Evolutionary conservation across 352 stramenopile genomes (phyloP), one percentile per base, ranked within the genome.

Genomic region (Bremia lactucae): DNA sequence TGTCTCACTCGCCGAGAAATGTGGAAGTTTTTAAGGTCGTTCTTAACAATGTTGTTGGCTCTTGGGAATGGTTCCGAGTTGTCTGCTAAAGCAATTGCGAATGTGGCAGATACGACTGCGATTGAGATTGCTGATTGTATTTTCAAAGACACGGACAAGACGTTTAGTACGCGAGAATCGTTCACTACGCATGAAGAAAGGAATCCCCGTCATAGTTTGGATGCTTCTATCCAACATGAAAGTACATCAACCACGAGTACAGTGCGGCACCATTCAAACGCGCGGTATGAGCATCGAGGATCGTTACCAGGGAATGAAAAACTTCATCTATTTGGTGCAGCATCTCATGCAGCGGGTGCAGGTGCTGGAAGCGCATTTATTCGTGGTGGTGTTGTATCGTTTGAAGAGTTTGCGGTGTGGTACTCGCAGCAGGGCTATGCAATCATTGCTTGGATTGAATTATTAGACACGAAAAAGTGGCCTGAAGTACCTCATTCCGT

Each of bases 11-110:
- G 75, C n/a, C 67, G 82, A 26, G 87, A 96, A 39, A 89, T 97
- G 61, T 92, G 72, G 57, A 89, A 86, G 40, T 98, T 94, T 59
- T 42, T 98, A 20, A 76, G 87, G 4, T 96, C 90, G 1, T 98
- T 97, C 58, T 57, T 98, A 33, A 93, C 91, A 2, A 92, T 97
- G 58, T 58, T 98, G 7, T 68, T 97, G 6, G 95, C 89, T 9
- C 86, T 96, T 16, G 94, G 91, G 41, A 96, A 96, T 36, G 83
- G 75, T 8, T 78, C 75, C 0, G 77, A 93, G 19, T 42, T 88
- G 0, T 93, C 77, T 16, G 77, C 77, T 4, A 75, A 90, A 61
- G 76, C 72, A 1, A 86, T 93, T 24, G 80, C 75, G 0, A 86
- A 67, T 43, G 74, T 93, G 13, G 78, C 69, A 2, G 80, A 93